Evolutionary conservation across 2,329 filamentous ascomycete genomes (phyloP).

Genomic region (Arthrinium puccinioides): DNA sequence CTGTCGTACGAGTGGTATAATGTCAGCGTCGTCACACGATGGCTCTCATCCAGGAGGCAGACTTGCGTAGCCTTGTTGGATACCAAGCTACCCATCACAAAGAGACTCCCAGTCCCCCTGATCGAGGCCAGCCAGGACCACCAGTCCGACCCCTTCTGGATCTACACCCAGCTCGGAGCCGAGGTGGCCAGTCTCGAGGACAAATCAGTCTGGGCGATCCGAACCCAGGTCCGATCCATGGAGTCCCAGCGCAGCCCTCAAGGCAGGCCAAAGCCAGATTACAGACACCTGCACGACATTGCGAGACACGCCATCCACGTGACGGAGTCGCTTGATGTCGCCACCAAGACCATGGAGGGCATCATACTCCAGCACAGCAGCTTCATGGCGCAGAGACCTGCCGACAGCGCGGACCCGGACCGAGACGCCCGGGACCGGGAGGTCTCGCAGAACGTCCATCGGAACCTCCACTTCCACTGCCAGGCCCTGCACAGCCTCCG

Average conservation of each 20-base stretch:
- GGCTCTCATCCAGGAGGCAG: conserved; percentile 12
- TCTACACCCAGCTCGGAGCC: conserved; percentile 21
- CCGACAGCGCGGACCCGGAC: conserved; percentile 1
- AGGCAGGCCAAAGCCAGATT: conserved; percentile 23
- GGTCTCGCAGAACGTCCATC: conserved; percentile 15
- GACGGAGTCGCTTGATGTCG: conserved; percentile 32
- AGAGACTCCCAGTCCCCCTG: conserved; percentile 5
- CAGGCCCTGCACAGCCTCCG: conserved; percentile 26
- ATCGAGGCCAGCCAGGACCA: conserved; percentile 3
- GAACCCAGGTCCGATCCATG: conserved; percentile 23
- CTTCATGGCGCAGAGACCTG: conserved; percentile 6
- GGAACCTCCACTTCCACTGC: conserved; percentile 24
- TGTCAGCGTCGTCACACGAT: conserved; percentile 24
- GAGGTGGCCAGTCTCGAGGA: conserved; percentile 25
- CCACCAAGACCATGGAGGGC: conserved; percentile 19
- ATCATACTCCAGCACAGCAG: conserved; percentile 25
- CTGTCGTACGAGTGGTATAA: conserved; percentile 26
- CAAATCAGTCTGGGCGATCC: conserved; percentile 30
- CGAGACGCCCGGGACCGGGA: neutral
- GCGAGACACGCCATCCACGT: conserved; percentile 37
- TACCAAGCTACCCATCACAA: neutral
- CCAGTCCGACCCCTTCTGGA: conserved; percentile 27
- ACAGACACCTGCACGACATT: conserved; percentile 30
- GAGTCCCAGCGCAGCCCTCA: conserved; percentile 16
- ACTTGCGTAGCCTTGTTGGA: conserved; percentile 26